Base-by-base conservation (phyloP, 768 basidiomycete species). In the Rhizopogon vulgaris region DNA sequence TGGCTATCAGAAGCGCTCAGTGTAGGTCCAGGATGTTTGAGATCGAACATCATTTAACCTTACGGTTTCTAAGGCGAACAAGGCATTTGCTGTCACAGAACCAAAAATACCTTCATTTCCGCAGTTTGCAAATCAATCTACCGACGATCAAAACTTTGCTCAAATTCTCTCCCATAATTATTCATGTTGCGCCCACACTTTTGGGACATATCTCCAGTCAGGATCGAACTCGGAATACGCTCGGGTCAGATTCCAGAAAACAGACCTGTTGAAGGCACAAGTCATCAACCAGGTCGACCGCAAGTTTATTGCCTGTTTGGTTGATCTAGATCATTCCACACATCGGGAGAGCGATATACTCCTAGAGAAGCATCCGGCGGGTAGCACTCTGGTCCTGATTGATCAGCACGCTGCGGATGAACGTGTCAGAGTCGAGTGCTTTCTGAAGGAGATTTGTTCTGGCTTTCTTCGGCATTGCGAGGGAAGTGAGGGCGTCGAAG, bases 321-420 rank as follows among this genome's bases (percentile, higher is more conserved):
- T 87, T 52, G 62, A 69, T 52, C 62, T 51, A 40, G 60, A 63
- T 42, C 52, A 47, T 18, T 45, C 56, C 32, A 52, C 48, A 4
- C 58, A 57, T 24, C 45, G 36, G 52, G 58, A 58, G 38, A 52
- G 38, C 37, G 60, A 52, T 41, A 38, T 53, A 37, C 32, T 53
- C 38, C 49, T 51, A 45, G 57, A 67, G 5, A 28, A 41, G 39
- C 15, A 6, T 24, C 58, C 58, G 42, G 57, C 65, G 27, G 57
- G 38, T 38, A 56, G 52, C 41, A 63, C 69, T 1, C 77, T 98
- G 28, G 73, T 95, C 30, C 76, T 98, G 48, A 77, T 99, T 42
- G 96, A 99, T 71, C 96, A 99, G 67, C 96, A 99, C 65, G 96
- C 96, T 11, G 95, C 94, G n/a, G 92, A 96, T 63, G 96, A 99